Evolutionary conservation across 495 filamentous ascomycete species (phyloP), one percentile per base, ranked within the genome.

Genomic region (Tetracladium setigerum): DNA sequence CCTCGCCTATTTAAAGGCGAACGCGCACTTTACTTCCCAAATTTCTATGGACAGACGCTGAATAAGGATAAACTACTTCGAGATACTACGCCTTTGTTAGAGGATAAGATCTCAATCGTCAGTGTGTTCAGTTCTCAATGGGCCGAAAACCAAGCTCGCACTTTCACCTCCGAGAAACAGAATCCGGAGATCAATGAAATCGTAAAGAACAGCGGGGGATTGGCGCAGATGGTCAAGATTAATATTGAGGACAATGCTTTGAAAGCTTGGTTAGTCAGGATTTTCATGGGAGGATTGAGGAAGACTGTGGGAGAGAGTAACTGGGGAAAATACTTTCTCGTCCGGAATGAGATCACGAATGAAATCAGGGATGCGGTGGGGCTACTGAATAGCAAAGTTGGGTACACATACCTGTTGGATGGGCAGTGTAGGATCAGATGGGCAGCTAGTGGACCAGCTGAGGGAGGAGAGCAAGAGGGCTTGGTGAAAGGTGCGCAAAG

Each of bases 361-460:
- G 70, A 81, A 16, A 78, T 95, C 22, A 78, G 82, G 45, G 83
- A 89, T 62, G 69, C 74, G 30, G 82, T 97, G 52, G 90, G 88
- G 2, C 67, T 92, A 59, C 62, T 87, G 62, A 99, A 97, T 65
- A 76, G 73, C 34, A 89, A 86, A 67, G 90, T 95, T 10, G 94
- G 94, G 11, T 96, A 96, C 70, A 86, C 89, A 19, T 99, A 95
- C 67, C 71, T 99, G 46, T 64, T 99, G 48, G 92, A 99, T 67
- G 70, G 78, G 55, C 67, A 88, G 38, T 94, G 87, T 66, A 83
- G 76, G 67, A 96, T 99, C 49, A 77, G 92, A 30, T 99, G 92
- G 92, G 92, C 91, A 0, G 92, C 86, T 3, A 90, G 88, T 63
- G 92, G 88, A n/a, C 62, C 70, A 33, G 83, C 86, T 12, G 73